phyloP scores from a whole-genome alignment of 2,329 filamentous ascomycete genomes.

The Pestalotiopsis sp. region DNA sequence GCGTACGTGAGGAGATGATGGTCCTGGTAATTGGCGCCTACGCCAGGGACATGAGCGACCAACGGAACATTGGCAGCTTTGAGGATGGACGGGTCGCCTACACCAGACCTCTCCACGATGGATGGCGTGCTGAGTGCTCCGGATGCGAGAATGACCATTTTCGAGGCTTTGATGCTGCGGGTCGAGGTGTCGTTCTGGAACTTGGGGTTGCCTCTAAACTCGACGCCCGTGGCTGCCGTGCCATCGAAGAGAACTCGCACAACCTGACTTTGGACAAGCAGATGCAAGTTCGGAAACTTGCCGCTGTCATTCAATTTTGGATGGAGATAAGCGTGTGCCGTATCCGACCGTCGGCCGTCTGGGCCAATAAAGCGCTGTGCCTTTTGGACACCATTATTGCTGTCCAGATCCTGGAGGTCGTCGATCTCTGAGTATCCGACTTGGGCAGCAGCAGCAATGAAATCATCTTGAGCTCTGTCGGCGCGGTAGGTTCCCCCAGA shows the following conservation, averaged over 20 bases:
- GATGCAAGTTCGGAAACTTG: slow-evolving; percentile 52
- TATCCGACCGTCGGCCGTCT: slow-evolving; percentile 50
- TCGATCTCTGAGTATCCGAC: slow-evolving; percentile 48
- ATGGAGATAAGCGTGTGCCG: slow-evolving; percentile 53
- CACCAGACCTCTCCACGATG: slow-evolving; percentile 54
- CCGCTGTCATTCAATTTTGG: slow-evolving; percentile 45
- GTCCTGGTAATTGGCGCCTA: slow-evolving; percentile 51
- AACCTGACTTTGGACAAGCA: slow-evolving; percentile 55
- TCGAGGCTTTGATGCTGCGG: slow-evolving; percentile 42
- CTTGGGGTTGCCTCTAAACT: slow-evolving; percentile 43
- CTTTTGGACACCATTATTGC: slow-evolving; percentile 29
- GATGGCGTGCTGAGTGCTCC: slow-evolving; percentile 45
- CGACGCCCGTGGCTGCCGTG: slow-evolving; percentile 18
- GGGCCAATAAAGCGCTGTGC: neutral
- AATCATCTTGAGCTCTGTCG: slow-evolving; percentile 42
- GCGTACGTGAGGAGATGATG: slow-evolving; percentile 51
- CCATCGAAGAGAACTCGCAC: slow-evolving; percentile 20
- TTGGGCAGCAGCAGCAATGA: slow-evolving; percentile 45
- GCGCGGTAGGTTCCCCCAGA: slow-evolving; percentile 46
- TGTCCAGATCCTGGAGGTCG: slow-evolving; percentile 50
- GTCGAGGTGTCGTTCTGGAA: neutral
- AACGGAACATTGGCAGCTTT: slow-evolving; percentile 32
- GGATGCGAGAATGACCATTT: slow-evolving; percentile 44
- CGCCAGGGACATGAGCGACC: slow-evolving; percentile 45
- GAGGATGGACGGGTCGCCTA: slow-evolving; percentile 49